Percentiles rank a stretch among this genome's conserved stretches.
Evolutionary conservation across 306 rosid genomes (phyloP).

Genomic region (Corylus americana): DNA sequence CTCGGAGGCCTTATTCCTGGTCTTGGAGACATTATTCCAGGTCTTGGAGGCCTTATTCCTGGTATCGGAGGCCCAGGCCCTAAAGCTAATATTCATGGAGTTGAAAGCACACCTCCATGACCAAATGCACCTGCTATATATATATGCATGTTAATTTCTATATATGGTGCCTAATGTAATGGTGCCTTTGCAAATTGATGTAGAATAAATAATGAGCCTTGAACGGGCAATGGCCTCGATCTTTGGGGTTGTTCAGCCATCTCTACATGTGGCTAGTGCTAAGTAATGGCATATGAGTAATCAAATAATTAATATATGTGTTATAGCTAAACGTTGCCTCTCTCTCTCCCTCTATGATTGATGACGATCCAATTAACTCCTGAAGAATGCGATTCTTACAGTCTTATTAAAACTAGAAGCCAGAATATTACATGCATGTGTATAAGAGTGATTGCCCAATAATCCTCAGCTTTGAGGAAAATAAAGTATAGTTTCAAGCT

Average conservation of each 20-base stretch:
- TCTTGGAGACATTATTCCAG: background rate
- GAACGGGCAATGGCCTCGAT: background rate
- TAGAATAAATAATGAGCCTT: background rate
- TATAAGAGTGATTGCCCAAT: too few species aligned
- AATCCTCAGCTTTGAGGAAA: too few species aligned
- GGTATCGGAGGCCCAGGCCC: background rate
- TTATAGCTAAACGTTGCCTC: background rate
- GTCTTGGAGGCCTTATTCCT: background rate
- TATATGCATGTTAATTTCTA: background rate
- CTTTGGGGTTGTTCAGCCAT: background rate
- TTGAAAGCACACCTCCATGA: background rate
- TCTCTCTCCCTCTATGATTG: too few species aligned
- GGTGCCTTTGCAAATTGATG: background rate
- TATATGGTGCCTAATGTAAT: background rate
- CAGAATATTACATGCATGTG: too few species aligned
- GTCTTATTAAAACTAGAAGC: too few species aligned
- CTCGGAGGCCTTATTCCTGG: background rate
- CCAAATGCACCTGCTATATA: background rate
- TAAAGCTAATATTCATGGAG: background rate
- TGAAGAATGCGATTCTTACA: too few species aligned
- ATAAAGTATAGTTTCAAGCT: too few species aligned
- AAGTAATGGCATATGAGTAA: background rate
- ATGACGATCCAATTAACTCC: too few species aligned
- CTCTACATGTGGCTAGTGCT: background rate
- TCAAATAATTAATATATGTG: background rate